phyloP scores from a whole-genome alignment of 345 rosid species.

The Kernera saxatilis region DNA sequence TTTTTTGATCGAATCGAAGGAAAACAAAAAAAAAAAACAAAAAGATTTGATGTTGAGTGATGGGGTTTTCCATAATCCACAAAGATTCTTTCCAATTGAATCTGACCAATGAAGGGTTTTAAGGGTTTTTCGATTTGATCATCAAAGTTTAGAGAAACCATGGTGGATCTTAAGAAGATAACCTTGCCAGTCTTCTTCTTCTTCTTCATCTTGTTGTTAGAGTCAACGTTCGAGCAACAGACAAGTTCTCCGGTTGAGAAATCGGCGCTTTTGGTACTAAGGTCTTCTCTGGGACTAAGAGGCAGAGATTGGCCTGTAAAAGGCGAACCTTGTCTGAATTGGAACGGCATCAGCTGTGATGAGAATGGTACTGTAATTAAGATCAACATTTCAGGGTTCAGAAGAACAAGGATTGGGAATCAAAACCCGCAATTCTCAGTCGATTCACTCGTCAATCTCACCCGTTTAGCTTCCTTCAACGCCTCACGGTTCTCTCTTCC shows the following conservation, averaged over 20 bases:
- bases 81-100: constrained; percentile 7
- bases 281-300: constrained; percentile 83
- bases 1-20: background rate
- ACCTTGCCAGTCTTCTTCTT: constrained; percentile 27
- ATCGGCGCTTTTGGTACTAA: constrained; percentile 52
- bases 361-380: constrained; percentile 54
- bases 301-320: constrained; percentile 86
- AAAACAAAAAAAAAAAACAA: no score
- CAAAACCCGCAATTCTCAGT: constrained; percentile 72
- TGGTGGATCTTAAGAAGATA: constrained; percentile 49
- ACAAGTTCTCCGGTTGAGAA: constrained; percentile 50
- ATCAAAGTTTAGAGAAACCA: constrained; percentile 37
- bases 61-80: background rate
- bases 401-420: constrained; percentile 70
- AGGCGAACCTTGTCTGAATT: constrained; percentile 63
- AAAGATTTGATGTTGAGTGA: background rate
- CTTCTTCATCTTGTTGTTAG: constrained; percentile 40
- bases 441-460: constrained; percentile 66
- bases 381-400: constrained; percentile 78
- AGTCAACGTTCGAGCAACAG: constrained; percentile 64
- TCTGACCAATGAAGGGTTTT: constrained; percentile 7
- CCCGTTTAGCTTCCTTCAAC: constrained; percentile 58
- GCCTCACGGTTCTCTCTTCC: constrained; percentile 83
- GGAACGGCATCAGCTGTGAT: constrained; percentile 67
- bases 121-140: constrained; percentile 9